Evolutionary conservation across 2,329 filamentous ascomycete species (phyloP).

Genomic region (Tetracladium maxilliforme): DNA sequence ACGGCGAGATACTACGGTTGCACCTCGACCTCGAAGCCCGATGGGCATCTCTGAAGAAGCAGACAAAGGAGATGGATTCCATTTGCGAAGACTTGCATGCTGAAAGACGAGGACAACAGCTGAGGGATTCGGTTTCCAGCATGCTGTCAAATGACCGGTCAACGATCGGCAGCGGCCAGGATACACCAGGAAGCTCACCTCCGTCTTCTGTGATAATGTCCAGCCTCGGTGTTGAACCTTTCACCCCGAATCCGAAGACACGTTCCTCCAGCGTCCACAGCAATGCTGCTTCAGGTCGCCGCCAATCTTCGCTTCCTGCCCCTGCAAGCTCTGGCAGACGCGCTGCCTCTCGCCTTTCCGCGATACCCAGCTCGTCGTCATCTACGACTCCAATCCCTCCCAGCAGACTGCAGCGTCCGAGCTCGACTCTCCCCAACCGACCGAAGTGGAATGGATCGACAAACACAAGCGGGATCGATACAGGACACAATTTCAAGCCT

Average conservation of each 20-base stretch:
- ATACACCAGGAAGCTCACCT: slow-evolving; percentile 44
- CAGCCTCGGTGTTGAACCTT: slow-evolving; percentile 26
- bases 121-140: slow-evolving; percentile 86
- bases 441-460: slow-evolving; percentile 62
- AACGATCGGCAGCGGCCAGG: slow-evolving; percentile 26
- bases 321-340: slow-evolving; percentile 25
- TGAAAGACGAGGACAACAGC: slow-evolving; percentile 51
- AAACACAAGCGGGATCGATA: slow-evolving; percentile 46
- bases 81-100: slow-evolving; percentile 58
- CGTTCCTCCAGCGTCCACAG: slow-evolving; percentile 9
- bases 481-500: slow-evolving; percentile 55
- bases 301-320: slow-evolving; percentile 16
- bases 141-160: slow-evolving; percentile 44
- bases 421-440: slow-evolving; percentile 33
- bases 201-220: slow-evolving; percentile 48
- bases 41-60: slow-evolving; percentile 61
- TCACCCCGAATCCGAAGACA: slow-evolving; percentile 16
- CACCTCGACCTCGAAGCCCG: slow-evolving; percentile 75
- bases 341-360: slow-evolving; percentile 11
- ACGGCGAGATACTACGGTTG: slow-evolving; percentile 82
- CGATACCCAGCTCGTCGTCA: slow-evolving; percentile 1
- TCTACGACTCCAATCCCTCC: not conserved
- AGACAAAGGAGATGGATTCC: slow-evolving; percentile 64
- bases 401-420: slow-evolving; percentile 19
- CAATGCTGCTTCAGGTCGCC: slow-evolving; percentile 1